phyloP scores from a whole-genome alignment of 179 eudicot species.

The Amaranthus tricolor region DNA sequence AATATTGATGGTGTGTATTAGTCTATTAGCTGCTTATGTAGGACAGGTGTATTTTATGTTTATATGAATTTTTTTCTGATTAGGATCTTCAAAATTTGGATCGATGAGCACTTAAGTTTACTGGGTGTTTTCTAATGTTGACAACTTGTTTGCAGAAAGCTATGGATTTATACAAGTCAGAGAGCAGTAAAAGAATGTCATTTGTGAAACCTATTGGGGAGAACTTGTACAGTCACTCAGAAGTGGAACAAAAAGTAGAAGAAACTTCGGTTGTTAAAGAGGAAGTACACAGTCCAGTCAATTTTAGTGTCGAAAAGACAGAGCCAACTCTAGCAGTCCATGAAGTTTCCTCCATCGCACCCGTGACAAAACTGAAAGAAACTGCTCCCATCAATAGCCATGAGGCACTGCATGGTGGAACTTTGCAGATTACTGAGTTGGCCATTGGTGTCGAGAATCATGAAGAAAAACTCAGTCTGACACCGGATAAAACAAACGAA shows the following conservation, averaged over 20 bases:
- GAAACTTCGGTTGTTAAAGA: background rate
- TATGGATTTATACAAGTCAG: conserved; percentile 62
- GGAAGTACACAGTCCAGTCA: conserved; percentile 17
- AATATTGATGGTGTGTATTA: too few relatives aligned
- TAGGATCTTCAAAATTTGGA: too few relatives aligned
- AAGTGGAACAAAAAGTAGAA: conserved; percentile 20
- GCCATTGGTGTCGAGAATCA: background rate
- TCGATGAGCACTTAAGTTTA: too few relatives aligned
- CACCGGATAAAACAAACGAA: conserved; percentile 22
- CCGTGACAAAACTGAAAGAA: conserved; percentile 13
- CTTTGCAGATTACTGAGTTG: conserved; percentile 3
- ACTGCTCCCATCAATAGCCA: background rate
- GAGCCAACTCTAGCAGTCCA: conserved; percentile 9
- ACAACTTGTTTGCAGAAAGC: conserved; percentile 65
- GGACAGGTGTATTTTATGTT: too few relatives aligned
- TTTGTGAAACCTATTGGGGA: conserved; percentile 19
- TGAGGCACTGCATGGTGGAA: background rate
- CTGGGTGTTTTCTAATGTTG: background rate
- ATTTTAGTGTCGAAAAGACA: conserved; percentile 17
- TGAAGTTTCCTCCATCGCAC: conserved; percentile 9
- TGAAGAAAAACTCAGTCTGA: background rate
- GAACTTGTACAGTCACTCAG: conserved; percentile 14
- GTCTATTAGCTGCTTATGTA: too few relatives aligned
- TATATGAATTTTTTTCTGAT: too few relatives aligned
- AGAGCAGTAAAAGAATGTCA: conserved; percentile 31